A percentile compares a stretch with the other conserved stretches of the same genome.
Evolutionary conservation across 2,329 filamentous ascomycete species (phyloP).

Genomic region (Ramularia collo-cygni): DNA sequence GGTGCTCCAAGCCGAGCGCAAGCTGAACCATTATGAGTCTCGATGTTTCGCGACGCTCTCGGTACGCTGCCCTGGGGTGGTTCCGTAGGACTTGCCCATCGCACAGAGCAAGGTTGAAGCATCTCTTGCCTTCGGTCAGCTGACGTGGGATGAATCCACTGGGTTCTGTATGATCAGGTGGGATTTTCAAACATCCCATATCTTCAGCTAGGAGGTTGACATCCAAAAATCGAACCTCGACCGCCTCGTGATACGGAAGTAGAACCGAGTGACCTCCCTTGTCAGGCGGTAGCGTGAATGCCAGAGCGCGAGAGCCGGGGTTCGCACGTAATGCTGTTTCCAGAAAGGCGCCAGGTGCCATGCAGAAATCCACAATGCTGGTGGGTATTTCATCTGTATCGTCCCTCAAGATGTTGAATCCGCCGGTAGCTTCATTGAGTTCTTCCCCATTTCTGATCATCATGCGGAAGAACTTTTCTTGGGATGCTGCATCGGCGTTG

Average conservation of each 20-base stretch:
- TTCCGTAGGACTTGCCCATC: constrained; percentile 40
- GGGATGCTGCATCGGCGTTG: constrained; percentile 14
- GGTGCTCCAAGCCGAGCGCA: constrained; percentile 40
- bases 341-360: constrained; percentile 51
- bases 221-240: constrained; percentile 34
- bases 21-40: constrained; percentile 33
- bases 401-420: constrained; percentile 24
- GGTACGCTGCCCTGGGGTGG: constrained; percentile 21
- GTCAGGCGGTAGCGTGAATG: not conserved
- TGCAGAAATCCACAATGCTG: constrained; percentile 48
- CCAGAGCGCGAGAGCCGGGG: constrained; percentile 10
- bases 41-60: constrained; percentile 24
- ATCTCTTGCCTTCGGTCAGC: constrained; percentile 17
- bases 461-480: constrained; percentile 34
- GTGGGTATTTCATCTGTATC: not conserved
- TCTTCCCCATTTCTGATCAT: constrained; percentile 41
- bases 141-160: constrained; percentile 5
- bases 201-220: constrained; percentile 48
- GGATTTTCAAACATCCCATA: constrained; percentile 15
- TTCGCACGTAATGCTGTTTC: constrained; percentile 33
- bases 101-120: constrained; percentile 43
- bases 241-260: constrained; percentile 24
- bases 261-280: not conserved
- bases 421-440: constrained; percentile 32
- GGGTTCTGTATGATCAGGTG: constrained; percentile 18